Conservation (phyloP, 176 grass and related monocot genomes). For the Carex littledalei region DNA sequence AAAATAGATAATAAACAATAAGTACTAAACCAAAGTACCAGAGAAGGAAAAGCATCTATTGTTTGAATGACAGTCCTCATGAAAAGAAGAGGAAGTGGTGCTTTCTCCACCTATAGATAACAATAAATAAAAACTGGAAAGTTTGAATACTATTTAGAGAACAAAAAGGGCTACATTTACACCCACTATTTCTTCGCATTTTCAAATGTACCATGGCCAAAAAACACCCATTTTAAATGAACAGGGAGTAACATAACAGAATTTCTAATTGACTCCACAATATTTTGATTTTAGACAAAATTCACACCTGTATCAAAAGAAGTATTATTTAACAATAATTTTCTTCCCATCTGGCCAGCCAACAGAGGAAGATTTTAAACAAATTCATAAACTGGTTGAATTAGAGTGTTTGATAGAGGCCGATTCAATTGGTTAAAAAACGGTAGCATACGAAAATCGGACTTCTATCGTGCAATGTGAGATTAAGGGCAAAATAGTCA, state of each 20-base stretch:
- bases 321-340: background rate
- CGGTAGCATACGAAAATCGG: background rate
- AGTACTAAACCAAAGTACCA: constrained; percentile 50
- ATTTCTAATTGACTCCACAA: background rate
- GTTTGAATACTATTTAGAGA: background rate
- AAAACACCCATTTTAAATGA: constrained; percentile 1
- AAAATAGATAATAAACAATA: constrained; percentile 15
- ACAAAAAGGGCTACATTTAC: background rate
- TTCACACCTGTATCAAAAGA: background rate
- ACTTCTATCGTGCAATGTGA: background rate
- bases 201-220: background rate
- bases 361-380: constrained; percentile 9
- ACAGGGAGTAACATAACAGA: background rate
- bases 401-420: background rate
- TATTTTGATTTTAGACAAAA: background rate
- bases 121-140: background rate
- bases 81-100: constrained; percentile 94
- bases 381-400: constrained; percentile 21
- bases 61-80: constrained; percentile 99
- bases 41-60: constrained; percentile 88
- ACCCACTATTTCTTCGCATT: background rate
- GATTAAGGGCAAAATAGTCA: background rate
- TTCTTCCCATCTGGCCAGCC: background rate
- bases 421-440: background rate
- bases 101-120: constrained; percentile 68